Percentiles rank a stretch among this genome's conserved stretches.
phyloP scores from a whole-genome alignment of 768 basidiomycete species.

The Boletus insuetus region DNA sequence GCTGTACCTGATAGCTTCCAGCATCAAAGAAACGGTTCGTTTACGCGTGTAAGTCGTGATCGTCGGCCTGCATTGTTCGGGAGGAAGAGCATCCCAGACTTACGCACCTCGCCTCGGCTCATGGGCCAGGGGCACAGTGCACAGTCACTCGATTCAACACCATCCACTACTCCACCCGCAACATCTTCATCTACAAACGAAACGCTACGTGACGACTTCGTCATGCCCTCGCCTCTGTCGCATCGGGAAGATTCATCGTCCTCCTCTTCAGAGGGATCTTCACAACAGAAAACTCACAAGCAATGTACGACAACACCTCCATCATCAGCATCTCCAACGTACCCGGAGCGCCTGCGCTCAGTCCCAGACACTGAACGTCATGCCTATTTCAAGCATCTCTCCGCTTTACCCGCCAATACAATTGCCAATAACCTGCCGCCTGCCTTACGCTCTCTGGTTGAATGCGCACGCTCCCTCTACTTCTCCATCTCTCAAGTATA shows the following conservation, averaged over 20 bases:
- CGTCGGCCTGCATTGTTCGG: conserved; percentile 40
- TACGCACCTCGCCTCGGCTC: conserved; percentile 51
- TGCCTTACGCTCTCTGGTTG: conserved; percentile 67
- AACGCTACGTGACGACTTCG: conserved; percentile 28
- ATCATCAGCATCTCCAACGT: conserved; percentile 39
- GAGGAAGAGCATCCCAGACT: conserved; percentile 88
- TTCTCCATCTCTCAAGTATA: conserved; percentile 92
- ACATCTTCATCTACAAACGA: conserved; percentile 13
- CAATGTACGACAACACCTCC: conserved; percentile 31
- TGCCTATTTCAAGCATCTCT: conserved; percentile 92
- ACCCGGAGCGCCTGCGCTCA: conserved; percentile 34
- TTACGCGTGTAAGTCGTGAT: conserved; percentile 39
- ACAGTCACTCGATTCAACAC: conserved; percentile 26
- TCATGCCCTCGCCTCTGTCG: conserved; percentile 39
- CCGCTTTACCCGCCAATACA: conserved; percentile 62
- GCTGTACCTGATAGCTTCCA: conserved; percentile 26
- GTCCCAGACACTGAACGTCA: conserved; percentile 75
- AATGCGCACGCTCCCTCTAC: conserved; percentile 88
- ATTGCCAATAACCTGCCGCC: conserved; percentile 67
- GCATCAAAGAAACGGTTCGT: conserved; percentile 53
- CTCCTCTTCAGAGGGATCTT: conserved; percentile 33
- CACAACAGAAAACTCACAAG: conserved; percentile 23
- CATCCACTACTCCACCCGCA: conserved; percentile 6
- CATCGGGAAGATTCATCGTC: conserved; percentile 47
- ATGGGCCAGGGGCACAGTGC: conserved; percentile 27